Evolutionary conservation across 2,329 filamentous ascomycete species (phyloP), one percentile per base, ranked within the genome.

Genomic region (Fusarium continuum): DNA sequence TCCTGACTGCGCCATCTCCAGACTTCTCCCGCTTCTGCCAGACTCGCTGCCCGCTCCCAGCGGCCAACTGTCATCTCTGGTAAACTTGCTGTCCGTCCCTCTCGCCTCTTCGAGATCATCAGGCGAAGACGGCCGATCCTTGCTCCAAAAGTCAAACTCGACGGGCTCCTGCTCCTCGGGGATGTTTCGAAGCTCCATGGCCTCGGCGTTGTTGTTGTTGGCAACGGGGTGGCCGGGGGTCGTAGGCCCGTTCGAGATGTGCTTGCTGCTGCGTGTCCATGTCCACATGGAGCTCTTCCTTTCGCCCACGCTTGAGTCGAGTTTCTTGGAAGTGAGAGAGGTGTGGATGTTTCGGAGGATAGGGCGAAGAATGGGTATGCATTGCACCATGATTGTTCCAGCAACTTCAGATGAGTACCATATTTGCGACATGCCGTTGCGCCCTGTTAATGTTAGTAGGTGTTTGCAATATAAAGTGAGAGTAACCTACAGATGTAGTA

Each of bases 381-480:
- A 84, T 63, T 84, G 82, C 5, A 84, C 82, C 36, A 85, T 83
- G 61, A 85, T 83, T 22, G 82, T 84, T 48, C 82, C 82, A 8
- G 80, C 77, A 48, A 84, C 75, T 70, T 85, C 82, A 14, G 81
- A 82, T 0, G 80, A 82, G 70, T 83, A 79, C 69, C 69, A 71
- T 26, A 71, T 17, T 41, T 71, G 69, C 1, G 69, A 71, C 52
- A 71, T 45, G 10, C 65, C 69, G 11, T 71, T 71, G 13, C 69
- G 69, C 69, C 69, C 69, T 71, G 16, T 1, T 6, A 8, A 1
- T 19, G 32, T 50, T 11, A 41, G 45, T 23, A 9, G 32, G 5
- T 13, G 10, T 14, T 23, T 13, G 2, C 2, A 7, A 2, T 8
- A 5, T n/a, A 5, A 11, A 5, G 5, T 6, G 14, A 20, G 8